Evolutionary conservation across 108 stramenopile species (phyloP).

Genomic region (Fragilaria radians): DNA sequence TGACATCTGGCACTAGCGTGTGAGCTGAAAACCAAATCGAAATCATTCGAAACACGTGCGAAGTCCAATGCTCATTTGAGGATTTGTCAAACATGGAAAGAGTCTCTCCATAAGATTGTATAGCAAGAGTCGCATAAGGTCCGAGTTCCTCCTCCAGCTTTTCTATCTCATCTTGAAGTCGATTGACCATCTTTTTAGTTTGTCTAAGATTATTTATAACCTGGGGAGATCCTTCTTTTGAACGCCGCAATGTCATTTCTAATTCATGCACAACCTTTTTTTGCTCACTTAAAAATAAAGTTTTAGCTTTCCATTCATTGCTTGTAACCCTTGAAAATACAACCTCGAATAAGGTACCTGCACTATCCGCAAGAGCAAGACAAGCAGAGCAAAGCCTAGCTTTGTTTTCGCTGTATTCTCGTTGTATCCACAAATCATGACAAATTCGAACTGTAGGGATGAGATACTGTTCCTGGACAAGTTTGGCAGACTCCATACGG

Average conservation of each 20-base stretch:
- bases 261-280: constrained; percentile 32
- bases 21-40: constrained; percentile 70
- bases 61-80: constrained; percentile 34
- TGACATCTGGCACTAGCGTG: constrained; percentile 13
- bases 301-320: constrained; percentile 56
- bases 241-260: constrained; percentile 23
- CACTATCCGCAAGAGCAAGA: constrained; percentile 50
- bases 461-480: constrained; percentile 53
- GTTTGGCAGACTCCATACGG: constrained; percentile 51
- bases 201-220: constrained; percentile 11
- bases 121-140: constrained; percentile 15
- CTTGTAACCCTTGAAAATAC: constrained; percentile 48
- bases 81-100: constrained; percentile 38
- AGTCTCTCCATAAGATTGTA: constrained; percentile 49
- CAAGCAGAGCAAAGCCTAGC: constrained; percentile 15
- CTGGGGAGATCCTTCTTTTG: constrained; percentile 15
- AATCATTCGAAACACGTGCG: constrained; percentile 62
- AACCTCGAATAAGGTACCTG: constrained; percentile 41
- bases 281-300: constrained; percentile 22
- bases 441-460: constrained; percentile 36
- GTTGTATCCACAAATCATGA: not conserved
- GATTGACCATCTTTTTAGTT: constrained; percentile 25
- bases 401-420: not conserved
- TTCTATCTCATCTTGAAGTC: constrained; percentile 11
- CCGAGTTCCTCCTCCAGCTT: not conserved